Conservation (phyloP, 345 rosid species). For the Citrus reticulata region DNA sequence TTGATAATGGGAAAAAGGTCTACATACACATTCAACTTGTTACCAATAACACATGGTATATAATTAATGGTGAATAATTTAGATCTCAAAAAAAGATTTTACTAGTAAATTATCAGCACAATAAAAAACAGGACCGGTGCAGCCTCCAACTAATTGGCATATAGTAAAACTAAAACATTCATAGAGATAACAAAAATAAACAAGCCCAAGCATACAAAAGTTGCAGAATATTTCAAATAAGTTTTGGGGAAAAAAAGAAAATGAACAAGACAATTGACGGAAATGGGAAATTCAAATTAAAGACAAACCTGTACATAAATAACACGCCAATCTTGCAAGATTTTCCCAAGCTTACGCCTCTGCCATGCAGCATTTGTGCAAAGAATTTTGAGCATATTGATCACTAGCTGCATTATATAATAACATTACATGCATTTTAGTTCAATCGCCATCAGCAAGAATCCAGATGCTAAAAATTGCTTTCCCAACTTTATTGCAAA, state of each 20-base stretch:
- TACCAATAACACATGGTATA: background rate
- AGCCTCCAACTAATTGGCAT: constrained; percentile 1
- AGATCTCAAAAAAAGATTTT: background rate
- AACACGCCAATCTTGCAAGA: constrained; percentile 93
- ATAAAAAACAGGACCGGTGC: background rate
- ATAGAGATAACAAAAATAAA: background rate
- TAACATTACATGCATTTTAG: constrained; percentile 21
- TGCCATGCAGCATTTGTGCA: constrained; percentile 98
- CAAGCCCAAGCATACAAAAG: background rate
- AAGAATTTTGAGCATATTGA: constrained; percentile 85
- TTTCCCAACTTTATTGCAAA: constrained; percentile 4
- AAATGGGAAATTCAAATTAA: constrained; percentile 2
- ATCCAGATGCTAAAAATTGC: constrained; percentile 9
- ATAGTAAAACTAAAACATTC: background rate
- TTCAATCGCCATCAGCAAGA: constrained; percentile 5
- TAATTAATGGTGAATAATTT: background rate
- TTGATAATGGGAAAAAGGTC: background rate
- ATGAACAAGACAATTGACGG: background rate
- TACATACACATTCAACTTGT: background rate
- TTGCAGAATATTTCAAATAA: background rate
- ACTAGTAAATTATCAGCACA: background rate
- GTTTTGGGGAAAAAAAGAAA: constrained; percentile 1
- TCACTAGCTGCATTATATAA: constrained; percentile 68
- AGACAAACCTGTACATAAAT: constrained; percentile 67
- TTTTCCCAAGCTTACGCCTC: constrained; percentile 97